phyloP scores from a whole-genome alignment of 2,329 filamentous ascomycete genomes.

The Paecilomyces sp. region DNA sequence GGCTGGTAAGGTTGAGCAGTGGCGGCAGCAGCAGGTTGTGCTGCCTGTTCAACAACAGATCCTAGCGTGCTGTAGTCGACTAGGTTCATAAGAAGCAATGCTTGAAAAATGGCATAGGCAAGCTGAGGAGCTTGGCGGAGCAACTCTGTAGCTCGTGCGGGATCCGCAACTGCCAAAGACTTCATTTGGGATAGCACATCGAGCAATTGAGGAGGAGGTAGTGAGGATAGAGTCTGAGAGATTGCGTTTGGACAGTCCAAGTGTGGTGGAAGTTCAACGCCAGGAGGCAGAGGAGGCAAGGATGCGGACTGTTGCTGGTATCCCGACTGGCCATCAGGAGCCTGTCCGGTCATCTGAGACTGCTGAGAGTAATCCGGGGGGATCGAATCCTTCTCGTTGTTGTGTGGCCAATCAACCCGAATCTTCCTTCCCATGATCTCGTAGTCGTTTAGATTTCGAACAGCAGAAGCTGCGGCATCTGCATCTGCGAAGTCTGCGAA shows the following conservation, averaged over 20 bases:
- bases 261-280: slow-evolving; percentile 74
- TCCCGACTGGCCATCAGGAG: slow-evolving; percentile 21
- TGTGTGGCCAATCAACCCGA: slow-evolving; percentile 92
- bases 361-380: slow-evolving; percentile 42
- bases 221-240: slow-evolving; percentile 77
- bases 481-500: slow-evolving; percentile 94
- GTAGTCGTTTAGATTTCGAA: slow-evolving; percentile 90
- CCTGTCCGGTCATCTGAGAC: slow-evolving; percentile 28
- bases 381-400: slow-evolving; percentile 67
- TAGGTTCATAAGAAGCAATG: slow-evolving; percentile 83
- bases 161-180: slow-evolving; percentile 72
- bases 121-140: slow-evolving; percentile 86
- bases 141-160: slow-evolving; percentile 75
- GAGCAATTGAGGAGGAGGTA: slow-evolving; percentile 81
- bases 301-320: slow-evolving; percentile 42
- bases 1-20: slow-evolving; percentile 27
- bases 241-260: slow-evolving; percentile 85
- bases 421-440: slow-evolving; percentile 93
- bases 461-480: slow-evolving; percentile 85
- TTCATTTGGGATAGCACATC: slow-evolving; percentile 96
- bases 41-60: slow-evolving; percentile 64
- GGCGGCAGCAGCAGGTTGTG: slow-evolving; percentile 31
- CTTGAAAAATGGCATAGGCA: slow-evolving; percentile 90
- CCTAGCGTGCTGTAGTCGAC: slow-evolving; percentile 78
- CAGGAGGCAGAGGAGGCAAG: slow-evolving; percentile 75